Evolutionary conservation across 2,329 filamentous ascomycete species (phyloP).

Genomic region (Aspergillus candidus): DNA sequence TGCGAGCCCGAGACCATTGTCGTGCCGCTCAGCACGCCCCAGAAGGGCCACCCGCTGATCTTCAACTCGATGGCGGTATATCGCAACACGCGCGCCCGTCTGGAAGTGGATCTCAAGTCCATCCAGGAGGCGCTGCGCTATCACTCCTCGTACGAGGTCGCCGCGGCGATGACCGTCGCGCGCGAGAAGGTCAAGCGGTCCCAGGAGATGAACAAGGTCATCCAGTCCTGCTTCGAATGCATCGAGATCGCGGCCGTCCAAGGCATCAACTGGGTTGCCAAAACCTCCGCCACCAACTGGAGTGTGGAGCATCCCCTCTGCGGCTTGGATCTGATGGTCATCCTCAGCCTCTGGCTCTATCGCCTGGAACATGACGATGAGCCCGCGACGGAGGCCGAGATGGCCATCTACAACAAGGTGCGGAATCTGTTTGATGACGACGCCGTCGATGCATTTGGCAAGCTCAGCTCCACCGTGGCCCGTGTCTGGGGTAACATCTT

Average conservation of each 20-base stretch:
- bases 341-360: slow-evolving; percentile 96
- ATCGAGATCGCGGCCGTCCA: slow-evolving; percentile 92
- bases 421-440: slow-evolving; percentile 83
- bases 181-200: slow-evolving; percentile 92
- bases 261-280: slow-evolving; percentile 95
- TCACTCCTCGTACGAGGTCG: slow-evolving; percentile 95
- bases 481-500: slow-evolving; percentile 96
- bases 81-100: slow-evolving; percentile 82
- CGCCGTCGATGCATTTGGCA: slow-evolving; percentile 72
- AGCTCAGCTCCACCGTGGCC: slow-evolving; percentile 91
- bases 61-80: slow-evolving; percentile 99
- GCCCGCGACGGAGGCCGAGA: slow-evolving; percentile 45
- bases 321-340: slow-evolving; percentile 94
- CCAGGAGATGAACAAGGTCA: slow-evolving; percentile 96
- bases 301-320: slow-evolving; percentile 96
- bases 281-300: slow-evolving; percentile 97
- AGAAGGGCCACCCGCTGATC: slow-evolving; percentile 91
- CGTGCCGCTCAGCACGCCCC: slow-evolving; percentile 84
- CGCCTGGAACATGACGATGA: slow-evolving; percentile 99
- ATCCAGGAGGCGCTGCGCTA: slow-evolving; percentile 95
- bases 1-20: slow-evolving; percentile 87
- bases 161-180: slow-evolving; percentile 90
- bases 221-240: slow-evolving; percentile 95
- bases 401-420: slow-evolving; percentile 58
- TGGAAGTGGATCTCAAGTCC: slow-evolving; percentile 91